A percentile compares a stretch with the other conserved stretches of the same genome.
Conservation (phyloP, 768 basidiomycete species). For the Suillus tomentosus region DNA sequence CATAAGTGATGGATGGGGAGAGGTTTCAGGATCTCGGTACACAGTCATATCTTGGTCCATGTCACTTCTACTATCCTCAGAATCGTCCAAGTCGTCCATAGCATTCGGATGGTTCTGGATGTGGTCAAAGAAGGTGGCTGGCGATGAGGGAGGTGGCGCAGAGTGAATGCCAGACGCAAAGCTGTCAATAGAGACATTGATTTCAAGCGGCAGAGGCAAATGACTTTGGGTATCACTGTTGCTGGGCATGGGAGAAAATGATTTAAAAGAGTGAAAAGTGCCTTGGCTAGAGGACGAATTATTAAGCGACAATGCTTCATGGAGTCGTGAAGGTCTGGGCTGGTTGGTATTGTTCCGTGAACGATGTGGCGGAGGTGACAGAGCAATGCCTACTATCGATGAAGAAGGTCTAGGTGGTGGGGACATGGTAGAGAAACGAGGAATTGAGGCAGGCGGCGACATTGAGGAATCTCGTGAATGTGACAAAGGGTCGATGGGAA, state of each 20-base stretch:
- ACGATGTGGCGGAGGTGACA: conserved; percentile 54
- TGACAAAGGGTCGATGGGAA: conserved; percentile 14
- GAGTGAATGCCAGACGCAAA: conserved; percentile 53
- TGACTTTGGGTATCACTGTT: conserved; percentile 12
- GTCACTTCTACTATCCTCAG: conserved; percentile 45
- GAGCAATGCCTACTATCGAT: conserved; percentile 54
- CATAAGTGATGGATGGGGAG: conserved; percentile 51
- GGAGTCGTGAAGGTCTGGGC: conserved; percentile 19
- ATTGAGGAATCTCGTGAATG: conserved; percentile 25
- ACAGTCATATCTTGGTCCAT: conserved; percentile 39
- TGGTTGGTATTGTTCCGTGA: conserved; percentile 22
- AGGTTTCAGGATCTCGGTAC: conserved; percentile 19
- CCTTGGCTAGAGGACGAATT: conserved; percentile 32
- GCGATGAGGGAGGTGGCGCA: conserved; percentile 64
- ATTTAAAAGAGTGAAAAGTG: conserved; percentile 34
- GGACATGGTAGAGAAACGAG: conserved; percentile 40
- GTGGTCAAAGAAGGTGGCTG: conserved; percentile 74
- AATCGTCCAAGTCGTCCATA: conserved; percentile 72
- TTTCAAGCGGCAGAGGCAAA: conserved; percentile 31
- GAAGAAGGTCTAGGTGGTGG: conserved; percentile 67
- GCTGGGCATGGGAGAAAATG: conserved; percentile 27
- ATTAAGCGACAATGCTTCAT: conserved; percentile 17
- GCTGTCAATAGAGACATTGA: conserved; percentile 49
- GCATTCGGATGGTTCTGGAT: conserved; percentile 71
- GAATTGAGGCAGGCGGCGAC: conserved; percentile 18